A percentile compares a stretch with the other conserved stretches of the same genome.
Evolutionary conservation across 2,329 filamentous ascomycete genomes (phyloP).

Genomic region (Ceratocystis cubensis): DNA sequence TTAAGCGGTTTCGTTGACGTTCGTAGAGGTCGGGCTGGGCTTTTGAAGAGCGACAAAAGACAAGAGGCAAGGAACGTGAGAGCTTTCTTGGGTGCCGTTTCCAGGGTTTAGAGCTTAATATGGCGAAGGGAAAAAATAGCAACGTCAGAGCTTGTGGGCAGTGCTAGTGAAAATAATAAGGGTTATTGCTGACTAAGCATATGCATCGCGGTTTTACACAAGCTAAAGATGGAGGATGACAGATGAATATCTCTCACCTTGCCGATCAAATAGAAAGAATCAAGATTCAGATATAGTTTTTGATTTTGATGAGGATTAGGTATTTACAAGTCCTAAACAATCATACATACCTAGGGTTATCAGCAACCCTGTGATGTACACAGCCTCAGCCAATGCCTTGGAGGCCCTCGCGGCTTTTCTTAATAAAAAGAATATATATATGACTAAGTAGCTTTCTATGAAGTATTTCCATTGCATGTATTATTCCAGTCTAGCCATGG

Average conservation of each 20-base stretch:
- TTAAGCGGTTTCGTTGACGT: slow-evolving; percentile 4
- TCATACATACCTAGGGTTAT: not conserved
- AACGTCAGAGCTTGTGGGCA: slow-evolving; percentile 10
- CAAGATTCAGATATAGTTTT: too few relatives aligned
- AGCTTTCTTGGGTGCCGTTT: not conserved
- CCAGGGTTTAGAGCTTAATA: slow-evolving; percentile 5
- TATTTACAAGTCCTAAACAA: too few relatives aligned
- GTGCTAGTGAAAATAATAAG: not conserved
- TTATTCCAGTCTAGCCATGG: too few relatives aligned
- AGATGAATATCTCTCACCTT: too few relatives aligned
- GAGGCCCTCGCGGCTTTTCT: not conserved
- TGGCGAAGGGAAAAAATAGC: not conserved
- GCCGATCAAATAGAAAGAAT: too few relatives aligned
- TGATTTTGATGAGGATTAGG: too few relatives aligned
- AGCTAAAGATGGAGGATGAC: too few relatives aligned
- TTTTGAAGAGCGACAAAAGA: not conserved
- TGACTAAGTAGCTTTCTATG: too few relatives aligned
- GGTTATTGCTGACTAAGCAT: not conserved
- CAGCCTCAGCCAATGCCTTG: not conserved
- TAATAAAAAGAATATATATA: too few relatives aligned
- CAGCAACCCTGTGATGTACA: not conserved
- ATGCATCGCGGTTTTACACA: not conserved
- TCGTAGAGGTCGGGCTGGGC: not conserved
- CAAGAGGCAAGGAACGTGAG: not conserved
- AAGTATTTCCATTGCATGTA: too few relatives aligned